Conservation (phyloP, 306 rosid genomes). For the Sesbania bispinosa region DNA sequence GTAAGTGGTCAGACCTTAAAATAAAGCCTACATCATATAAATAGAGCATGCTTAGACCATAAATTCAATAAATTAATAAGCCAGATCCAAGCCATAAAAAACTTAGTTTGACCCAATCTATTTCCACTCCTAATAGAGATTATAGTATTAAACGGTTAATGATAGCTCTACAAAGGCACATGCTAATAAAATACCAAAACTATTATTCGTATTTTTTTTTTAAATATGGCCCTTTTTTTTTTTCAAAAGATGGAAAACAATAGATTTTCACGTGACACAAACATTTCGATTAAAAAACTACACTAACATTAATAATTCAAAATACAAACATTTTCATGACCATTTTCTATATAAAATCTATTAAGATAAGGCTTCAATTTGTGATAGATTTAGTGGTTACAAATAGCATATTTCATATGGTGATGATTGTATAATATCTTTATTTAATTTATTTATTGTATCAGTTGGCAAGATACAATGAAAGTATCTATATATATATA, state of each 20-base stretch:
- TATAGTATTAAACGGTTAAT: too few relatives aligned
- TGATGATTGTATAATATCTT: not conserved
- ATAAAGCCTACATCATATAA: too few relatives aligned
- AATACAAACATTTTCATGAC: not conserved
- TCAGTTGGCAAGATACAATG: constrained; percentile 1
- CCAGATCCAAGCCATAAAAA: too few relatives aligned
- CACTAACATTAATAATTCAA: not conserved
- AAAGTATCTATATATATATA: not conserved
- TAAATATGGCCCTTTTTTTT: too few relatives aligned
- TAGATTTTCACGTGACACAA: not conserved
- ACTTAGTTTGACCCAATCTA: too few relatives aligned
- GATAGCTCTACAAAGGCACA: too few relatives aligned
- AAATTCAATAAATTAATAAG: too few relatives aligned
- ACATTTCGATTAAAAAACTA: not conserved
- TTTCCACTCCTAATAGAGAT: too few relatives aligned
- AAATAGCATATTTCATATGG: not conserved
- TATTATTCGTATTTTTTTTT: too few relatives aligned
- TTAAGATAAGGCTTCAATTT: not conserved
- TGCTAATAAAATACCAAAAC: too few relatives aligned
- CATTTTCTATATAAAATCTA: not conserved
- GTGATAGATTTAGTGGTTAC: not conserved
- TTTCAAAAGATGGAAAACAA: not conserved
- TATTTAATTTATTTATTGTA: not conserved
- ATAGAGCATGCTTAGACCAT: too few relatives aligned
- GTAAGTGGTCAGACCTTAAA: too few relatives aligned